Conservation (phyloP, 2,329 filamentous ascomycete species). For the Mariannaea elegans region DNA sequence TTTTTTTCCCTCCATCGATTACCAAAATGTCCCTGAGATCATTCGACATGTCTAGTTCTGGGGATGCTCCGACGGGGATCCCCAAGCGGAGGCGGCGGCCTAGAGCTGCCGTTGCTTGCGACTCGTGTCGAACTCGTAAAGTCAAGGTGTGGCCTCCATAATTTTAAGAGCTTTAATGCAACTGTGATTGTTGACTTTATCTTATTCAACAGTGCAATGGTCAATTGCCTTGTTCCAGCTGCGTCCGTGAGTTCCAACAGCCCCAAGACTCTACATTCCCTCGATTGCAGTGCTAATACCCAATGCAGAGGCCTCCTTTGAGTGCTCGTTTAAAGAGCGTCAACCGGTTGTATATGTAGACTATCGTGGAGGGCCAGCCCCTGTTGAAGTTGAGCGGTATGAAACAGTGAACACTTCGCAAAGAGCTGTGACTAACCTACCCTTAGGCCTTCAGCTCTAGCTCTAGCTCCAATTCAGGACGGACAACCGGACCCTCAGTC, state of each 20-base stretch:
- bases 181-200: neutral
- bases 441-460: neutral
- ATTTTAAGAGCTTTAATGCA: neutral
- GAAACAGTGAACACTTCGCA: neutral
- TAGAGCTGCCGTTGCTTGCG: constrained; percentile 19
- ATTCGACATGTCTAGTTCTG: neutral
- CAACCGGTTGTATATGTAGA: constrained; percentile 5
- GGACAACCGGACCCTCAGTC: neutral
- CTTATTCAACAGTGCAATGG: constrained; percentile 12
- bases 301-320: constrained; percentile 8
- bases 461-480: neutral
- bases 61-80: neutral
- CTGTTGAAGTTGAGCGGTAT: neutral
- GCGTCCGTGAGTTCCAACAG: constrained; percentile 11
- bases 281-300: neutral
- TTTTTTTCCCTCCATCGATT: neutral
- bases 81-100: constrained; percentile 19
- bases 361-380: neutral
- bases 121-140: constrained; percentile 19
- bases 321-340: constrained; percentile 16
- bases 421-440: neutral
- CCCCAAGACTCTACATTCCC: too few relatives aligned
- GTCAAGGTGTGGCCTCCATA: constrained; percentile 10
- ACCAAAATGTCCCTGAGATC: neutral
- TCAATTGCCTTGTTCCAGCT: constrained; percentile 13